Base-by-base conservation (phyloP, 108 stramenopile species). In the Skeletonema tropicum region DNA sequence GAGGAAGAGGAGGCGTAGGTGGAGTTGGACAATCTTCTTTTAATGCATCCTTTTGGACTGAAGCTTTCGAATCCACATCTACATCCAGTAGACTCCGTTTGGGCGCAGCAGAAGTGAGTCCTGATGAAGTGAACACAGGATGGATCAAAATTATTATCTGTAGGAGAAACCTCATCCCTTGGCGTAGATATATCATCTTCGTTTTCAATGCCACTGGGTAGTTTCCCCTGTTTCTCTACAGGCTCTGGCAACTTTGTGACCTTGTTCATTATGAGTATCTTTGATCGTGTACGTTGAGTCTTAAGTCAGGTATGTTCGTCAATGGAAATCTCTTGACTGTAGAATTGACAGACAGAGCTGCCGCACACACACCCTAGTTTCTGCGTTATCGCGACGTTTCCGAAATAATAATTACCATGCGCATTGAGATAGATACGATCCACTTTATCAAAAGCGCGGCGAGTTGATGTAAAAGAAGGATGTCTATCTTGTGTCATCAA, bases 1-100 rank as follows among this genome's bases (percentile, higher is more conserved):
- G 31, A 60, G 26, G 36, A 68, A 49, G 41, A 6, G 10, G 55
- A 13, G 68, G 11, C 52, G 41, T 66, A 31, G 15, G 52, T 25
- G 32, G 52, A 29, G 61, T 57, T 39, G 61, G 30, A 73, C 32
- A 30, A 63, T 30, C 63, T 11, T 55, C 60, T 32, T 49, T 52
- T 26, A 38, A 15, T 49, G 52, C 63, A 19, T 49, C 48, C 4
- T 19, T 19, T 19, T 19, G 48, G 17, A 49, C 6, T n/a, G 48
- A 49, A 49, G n/a, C 17, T 19, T 49, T 49, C 19, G 48, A 49
- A n/a, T 49, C 11, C 38, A 39, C 11, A 39, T 39, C 38, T 39
- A 39, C 38, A 11, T 39, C 38, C 38, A 39, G 11, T 12, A 39
- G 38, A 39, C 38, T 39, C 12, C 10, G 38, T 39, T 39, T 39